Conservation (phyloP, 2,329 filamentous ascomycete species). For the Alternaria triticina region DNA sequence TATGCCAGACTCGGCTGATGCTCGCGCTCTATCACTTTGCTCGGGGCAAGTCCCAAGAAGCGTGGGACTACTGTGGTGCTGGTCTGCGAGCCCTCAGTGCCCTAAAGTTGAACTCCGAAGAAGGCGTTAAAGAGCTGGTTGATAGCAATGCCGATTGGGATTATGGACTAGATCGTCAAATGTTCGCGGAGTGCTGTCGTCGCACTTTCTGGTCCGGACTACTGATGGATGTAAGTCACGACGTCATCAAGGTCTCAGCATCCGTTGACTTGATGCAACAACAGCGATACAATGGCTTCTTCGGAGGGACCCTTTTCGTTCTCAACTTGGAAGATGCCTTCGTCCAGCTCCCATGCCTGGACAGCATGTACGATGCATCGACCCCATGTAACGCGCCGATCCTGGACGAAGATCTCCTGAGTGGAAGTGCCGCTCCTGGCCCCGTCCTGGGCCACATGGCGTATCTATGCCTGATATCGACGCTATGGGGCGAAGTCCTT, state of each 20-base stretch:
- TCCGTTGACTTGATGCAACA: conserved; percentile 36
- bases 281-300: conserved; percentile 66
- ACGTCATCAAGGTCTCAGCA: conserved; percentile 38
- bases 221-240: conserved; percentile 66
- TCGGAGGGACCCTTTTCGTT: conserved; percentile 57
- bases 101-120: conserved; percentile 69
- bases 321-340: conserved; percentile 71
- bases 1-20: conserved; percentile 72
- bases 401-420: conserved; percentile 63
- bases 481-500: conserved; percentile 71
- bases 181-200: conserved; percentile 70
- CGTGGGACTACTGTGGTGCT: conserved; percentile 68
- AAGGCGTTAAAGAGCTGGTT: conserved; percentile 50
- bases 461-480: conserved; percentile 66
- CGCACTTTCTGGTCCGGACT: conserved; percentile 76
- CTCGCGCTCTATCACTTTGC: conserved; percentile 71
- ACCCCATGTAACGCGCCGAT: conserved; percentile 63
- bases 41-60: conserved; percentile 63
- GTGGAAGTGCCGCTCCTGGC: conserved; percentile 36
- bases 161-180: conserved; percentile 63
- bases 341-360: conserved; percentile 68
- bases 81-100: conserved; percentile 66
- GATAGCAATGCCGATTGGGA: conserved; percentile 59
- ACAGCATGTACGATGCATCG: conserved; percentile 67
- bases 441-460: conserved; percentile 60